Conservation (phyloP, 176 grass and related monocot species). For the Oryza australiensis region DNA sequence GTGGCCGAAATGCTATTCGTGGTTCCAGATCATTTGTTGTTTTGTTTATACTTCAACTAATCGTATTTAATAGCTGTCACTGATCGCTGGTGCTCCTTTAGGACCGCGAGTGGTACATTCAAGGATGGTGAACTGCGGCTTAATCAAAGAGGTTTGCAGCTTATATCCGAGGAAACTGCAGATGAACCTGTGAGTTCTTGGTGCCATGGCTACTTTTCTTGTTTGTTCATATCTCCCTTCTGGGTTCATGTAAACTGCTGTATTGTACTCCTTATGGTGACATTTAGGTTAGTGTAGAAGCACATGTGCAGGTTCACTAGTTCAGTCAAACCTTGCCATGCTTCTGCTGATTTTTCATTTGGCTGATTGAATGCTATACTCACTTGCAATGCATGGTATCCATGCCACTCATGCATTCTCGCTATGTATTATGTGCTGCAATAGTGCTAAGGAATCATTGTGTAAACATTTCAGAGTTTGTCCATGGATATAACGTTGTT, state of each 20-base stretch:
- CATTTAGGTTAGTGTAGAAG: not conserved
- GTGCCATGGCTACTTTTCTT: not conserved
- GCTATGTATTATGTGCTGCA: not conserved
- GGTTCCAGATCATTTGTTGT: not conserved
- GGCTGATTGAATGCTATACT: not conserved
- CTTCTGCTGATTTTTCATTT: not conserved
- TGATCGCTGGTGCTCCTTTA: conserved; percentile 31
- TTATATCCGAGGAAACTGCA: conserved; percentile 66
- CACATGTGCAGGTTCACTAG: not conserved
- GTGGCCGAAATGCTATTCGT: no score
- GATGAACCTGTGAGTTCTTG: conserved; percentile 43
- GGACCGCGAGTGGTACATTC: conserved; percentile 95
- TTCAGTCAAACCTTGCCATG: not conserved
- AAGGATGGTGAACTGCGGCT: conserved; percentile 83
- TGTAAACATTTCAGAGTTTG: not conserved
- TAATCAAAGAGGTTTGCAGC: conserved; percentile 72
- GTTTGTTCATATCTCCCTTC: not conserved
- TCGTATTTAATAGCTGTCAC: conserved; percentile 4
- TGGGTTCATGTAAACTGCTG: not conserved
- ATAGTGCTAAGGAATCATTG: not conserved
- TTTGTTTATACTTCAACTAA: not conserved
- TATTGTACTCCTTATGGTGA: not conserved
- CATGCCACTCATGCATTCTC: not conserved
- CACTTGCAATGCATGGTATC: not conserved
- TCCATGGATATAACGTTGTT: not conserved